phyloP scores from a whole-genome alignment of 1,139 yeast species.

The Candida pseudoviswanathii region DNA sequence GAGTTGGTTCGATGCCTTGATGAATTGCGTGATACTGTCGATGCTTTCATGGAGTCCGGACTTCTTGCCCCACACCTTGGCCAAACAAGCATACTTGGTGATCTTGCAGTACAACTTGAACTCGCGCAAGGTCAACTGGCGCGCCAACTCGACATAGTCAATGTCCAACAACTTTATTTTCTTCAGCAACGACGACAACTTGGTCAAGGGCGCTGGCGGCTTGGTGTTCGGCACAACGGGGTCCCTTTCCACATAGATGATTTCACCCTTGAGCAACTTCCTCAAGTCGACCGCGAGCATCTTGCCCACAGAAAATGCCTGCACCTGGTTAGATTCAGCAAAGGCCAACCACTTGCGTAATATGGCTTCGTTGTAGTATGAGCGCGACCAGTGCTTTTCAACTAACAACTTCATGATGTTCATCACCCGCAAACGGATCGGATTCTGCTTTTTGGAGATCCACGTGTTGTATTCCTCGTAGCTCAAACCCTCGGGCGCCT shows the following conservation, averaged over 20 bases:
- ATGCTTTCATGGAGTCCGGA: slow-evolving; percentile 59
- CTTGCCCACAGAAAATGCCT: slow-evolving; percentile 41
- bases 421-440: slow-evolving; percentile 70
- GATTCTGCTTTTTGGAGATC: slow-evolving; percentile 70
- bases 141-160: slow-evolving; percentile 76
- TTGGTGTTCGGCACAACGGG: slow-evolving; percentile 33
- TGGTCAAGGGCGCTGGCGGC: slow-evolving; percentile 47
- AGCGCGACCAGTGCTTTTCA: slow-evolving; percentile 77
- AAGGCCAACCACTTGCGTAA: slow-evolving; percentile 59
- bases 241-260: slow-evolving; percentile 30
- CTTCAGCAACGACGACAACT: slow-evolving; percentile 36
- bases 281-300: slow-evolving; percentile 28
- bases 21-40: slow-evolving; percentile 62
- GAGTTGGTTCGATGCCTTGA: slow-evolving; percentile 77
- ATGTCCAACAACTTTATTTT: slow-evolving; percentile 62
- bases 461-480: slow-evolving; percentile 82
- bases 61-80: slow-evolving; percentile 77
- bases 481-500: slow-evolving; percentile 87
- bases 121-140: slow-evolving; percentile 83
- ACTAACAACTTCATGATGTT: slow-evolving; percentile 72
- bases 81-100: slow-evolving; percentile 72
- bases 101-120: slow-evolving; percentile 69
- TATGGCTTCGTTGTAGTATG: slow-evolving; percentile 54
- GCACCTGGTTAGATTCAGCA: slow-evolving; percentile 50
- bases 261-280: slow-evolving; percentile 34